Base-by-base conservation (phyloP, 257 asterid species). In the Apocynum venetum region DNA sequence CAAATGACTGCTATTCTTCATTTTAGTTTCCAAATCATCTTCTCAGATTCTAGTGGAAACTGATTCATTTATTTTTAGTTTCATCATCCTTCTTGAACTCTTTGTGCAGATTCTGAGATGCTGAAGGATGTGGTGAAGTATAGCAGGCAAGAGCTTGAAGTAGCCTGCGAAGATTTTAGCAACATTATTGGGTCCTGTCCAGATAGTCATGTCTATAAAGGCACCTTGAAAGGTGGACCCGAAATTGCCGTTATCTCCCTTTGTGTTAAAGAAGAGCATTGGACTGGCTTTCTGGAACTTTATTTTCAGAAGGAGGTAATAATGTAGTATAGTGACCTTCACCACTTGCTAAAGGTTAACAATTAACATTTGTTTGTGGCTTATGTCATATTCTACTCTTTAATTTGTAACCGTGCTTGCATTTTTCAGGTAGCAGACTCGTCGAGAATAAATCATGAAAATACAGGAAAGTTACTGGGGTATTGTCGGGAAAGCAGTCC, bases 151-250 rank as follows among this genome's bases (percentile, higher is more conserved):
- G 99, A 93, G 79, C 97, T 96, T 3, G 98, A 93, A 84, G 84
- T 88, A 48, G 99, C 99, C 52, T 96, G 99, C 79, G 99, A 96
- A 89, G 99, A 93, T 87, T 96, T 96, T 83, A 96, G 98, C 90
- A 96, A 96, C 85, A 96, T 96, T 69, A 96, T 96, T 12, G 98
- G 97, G 36, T 87, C 97, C 31, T 91, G 96, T 68, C 88, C 97
- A 0, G 96, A 91, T 61, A 91, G 97, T 78, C 71, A 86, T 25
- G 94, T 93, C 15, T 93, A 90, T 82, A 96, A 96, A 83, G 98
- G 99, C 49, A 96, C 86, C 47, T 78, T 93, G 79, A 90, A 87
- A 82, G 89, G 94, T 41, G 99, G 98, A 56, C 94, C 93, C 3
- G 97, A 96, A 80, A 86, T 96, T 15, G 99, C 97, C 7, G 99